Base-by-base conservation (phyloP, 2,329 filamentous ascomycete genomes). In the Pestalotiopsis sp. region DNA sequence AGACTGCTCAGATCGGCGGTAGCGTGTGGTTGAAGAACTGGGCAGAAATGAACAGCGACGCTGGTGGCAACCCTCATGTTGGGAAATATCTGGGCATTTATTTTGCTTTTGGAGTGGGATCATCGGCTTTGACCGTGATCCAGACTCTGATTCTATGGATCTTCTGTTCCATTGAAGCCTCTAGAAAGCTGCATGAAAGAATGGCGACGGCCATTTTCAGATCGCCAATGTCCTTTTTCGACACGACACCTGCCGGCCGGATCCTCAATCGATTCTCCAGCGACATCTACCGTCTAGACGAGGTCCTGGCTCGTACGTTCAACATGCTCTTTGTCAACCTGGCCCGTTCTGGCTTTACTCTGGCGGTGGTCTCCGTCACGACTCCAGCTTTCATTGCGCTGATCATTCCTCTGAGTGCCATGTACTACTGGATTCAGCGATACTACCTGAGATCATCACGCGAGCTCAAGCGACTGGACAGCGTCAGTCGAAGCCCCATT, bases 161-260 rank as follows among this genome's bases (percentile, higher is more conserved):
- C 73, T 98, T 99, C 83, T 99, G 97, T 83, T 98, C 96, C 4
- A 99, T 99, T 71, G 96, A 99, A 90, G 96, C 96, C 65, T 98
- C 95, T 23, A 90, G 96, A 71, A 99, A 98, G 83, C 87, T 99
- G 68, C 96, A 99, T 79, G 96, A 98, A 82, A 89, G 93, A 72
- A 98, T 99, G 96, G 95, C 95, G 58, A 96, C 92, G 75, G 94
- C 96, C 20, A 98, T 98, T 75, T 99, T 99, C 87, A 89, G 96
- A 73, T 97, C 94, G 49, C 97, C 96, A 67, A 99, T 99, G 96
- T 96, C 91, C 75, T 99, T 99, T 83, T 99, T 99, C 75, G 97
- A 99, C 79, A 97, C 95, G 0, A 99, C 96, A 1, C 96, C 96
- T 2, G 92, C 95, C 71, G 96, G 96, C n/a, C 91, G 97, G 68